Evolutionary conservation across 257 asterid species (phyloP).

Genomic region (Nicotiana undulata): DNA sequence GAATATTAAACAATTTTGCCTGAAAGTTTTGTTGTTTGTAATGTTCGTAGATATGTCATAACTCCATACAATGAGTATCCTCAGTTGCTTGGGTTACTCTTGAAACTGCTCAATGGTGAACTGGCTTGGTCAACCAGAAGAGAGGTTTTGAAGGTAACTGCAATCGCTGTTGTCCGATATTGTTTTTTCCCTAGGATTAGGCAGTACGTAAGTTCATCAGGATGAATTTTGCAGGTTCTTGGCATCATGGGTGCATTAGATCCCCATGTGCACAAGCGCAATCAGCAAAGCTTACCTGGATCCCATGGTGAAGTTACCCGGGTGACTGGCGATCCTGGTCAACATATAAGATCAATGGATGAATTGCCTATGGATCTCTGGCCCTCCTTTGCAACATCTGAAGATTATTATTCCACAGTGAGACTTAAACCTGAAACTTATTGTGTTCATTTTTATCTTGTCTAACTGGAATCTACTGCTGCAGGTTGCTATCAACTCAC

Average conservation of each 20-base stretch:
- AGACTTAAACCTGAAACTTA: conserved; percentile 26
- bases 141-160: conserved; percentile 85
- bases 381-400: conserved; percentile 98
- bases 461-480: conserved; percentile 13
- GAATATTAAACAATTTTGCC: neutral
- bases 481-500: conserved; percentile 98
- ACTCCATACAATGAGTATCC: conserved; percentile 95
- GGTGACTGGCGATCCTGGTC: conserved; percentile 80
- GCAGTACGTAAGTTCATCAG: neutral
- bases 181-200: neutral
- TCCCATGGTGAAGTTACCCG: conserved; percentile 90
- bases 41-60: conserved; percentile 69
- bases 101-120: conserved; percentile 93
- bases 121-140: conserved; percentile 99
- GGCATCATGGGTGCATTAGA: conserved; percentile 99
- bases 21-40: neutral
- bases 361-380: conserved; percentile 94
- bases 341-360: conserved; percentile 74
- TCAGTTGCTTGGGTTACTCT: conserved; percentile 82
- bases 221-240: conserved; percentile 53
- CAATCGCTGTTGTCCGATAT: conserved; percentile 9
- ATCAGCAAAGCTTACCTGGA: conserved; percentile 77
- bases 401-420: conserved; percentile 96
- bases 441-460: conserved; percentile 3
- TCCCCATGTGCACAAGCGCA: conserved; percentile 90